phyloP scores from a whole-genome alignment of 148 eudicot species.

The Rhododendron molle region DNA sequence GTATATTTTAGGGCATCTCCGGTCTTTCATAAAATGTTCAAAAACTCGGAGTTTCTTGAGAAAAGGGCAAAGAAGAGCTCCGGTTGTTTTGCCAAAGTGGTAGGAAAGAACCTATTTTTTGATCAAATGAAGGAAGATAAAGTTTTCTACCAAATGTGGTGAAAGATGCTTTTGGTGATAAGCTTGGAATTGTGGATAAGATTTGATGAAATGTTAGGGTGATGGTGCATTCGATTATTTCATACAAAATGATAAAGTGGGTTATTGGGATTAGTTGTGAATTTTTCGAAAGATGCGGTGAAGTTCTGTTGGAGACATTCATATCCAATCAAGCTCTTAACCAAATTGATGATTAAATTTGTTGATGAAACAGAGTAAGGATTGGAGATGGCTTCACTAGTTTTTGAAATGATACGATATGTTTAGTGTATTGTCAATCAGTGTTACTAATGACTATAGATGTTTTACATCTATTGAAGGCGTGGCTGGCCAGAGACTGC shows the following conservation, averaged over 20 bases:
- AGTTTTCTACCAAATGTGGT: not conserved
- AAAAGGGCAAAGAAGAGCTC: not conserved
- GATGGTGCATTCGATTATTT: not conserved
- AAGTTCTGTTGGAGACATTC: not conserved
- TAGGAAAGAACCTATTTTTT: not conserved
- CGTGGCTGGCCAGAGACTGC: conserved; percentile 98
- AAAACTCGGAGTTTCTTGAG: not conserved
- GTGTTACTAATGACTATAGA: not conserved
- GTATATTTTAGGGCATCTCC: not conserved
- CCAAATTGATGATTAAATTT: not conserved
- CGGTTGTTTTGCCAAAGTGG: not conserved
- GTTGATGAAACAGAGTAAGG: not conserved
- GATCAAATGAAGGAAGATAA: not conserved
- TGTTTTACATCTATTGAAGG: conserved; percentile 34
- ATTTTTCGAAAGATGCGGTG: not conserved
- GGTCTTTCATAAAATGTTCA: not conserved
- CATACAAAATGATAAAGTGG: not conserved
- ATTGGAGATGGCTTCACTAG: not conserved
- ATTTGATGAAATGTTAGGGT: not conserved
- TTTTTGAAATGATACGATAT: not conserved
- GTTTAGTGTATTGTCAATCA: not conserved
- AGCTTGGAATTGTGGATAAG: not conserved
- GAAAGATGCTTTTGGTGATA: not conserved
- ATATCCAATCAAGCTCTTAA: not conserved
- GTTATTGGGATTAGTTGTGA: not conserved